These are phyloP conservation scores for Hebeloma cylindrosporum DNA, from an alignment of 768 basidiomycete species.

Conservation along the genomic window DNA sequence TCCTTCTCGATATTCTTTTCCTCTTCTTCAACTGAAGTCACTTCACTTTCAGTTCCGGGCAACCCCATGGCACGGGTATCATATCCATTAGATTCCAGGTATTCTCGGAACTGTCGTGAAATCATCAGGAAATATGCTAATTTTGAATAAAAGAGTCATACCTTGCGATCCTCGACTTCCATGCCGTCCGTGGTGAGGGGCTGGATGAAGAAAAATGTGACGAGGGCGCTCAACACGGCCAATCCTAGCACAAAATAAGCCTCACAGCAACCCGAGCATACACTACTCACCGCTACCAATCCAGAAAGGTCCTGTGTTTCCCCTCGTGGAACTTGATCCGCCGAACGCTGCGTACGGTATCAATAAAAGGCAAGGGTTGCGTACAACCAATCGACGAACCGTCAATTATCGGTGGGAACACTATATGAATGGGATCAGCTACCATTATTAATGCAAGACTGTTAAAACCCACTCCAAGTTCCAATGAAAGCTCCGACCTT, in stretches of 20 bases:
- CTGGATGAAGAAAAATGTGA: conserved; percentile 71
- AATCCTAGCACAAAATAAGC: conserved; percentile 41
- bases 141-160: conserved; percentile 28
- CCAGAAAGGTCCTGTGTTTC: conserved; percentile 88
- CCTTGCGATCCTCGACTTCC: conserved; percentile 68
- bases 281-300: conserved; percentile 57
- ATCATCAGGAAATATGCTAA: conserved; percentile 1
- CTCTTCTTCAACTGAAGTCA: conserved; percentile 23
- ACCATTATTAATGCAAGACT: conserved; percentile 1
- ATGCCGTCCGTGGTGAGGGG: conserved; percentile 80
- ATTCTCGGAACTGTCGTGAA: conserved; percentile 68
- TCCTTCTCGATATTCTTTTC: conserved; percentile 19
- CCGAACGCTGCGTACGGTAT: conserved; percentile 52
- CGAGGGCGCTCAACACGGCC: conserved; percentile 72
- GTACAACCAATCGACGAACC: conserved; percentile 34
- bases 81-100: conserved; percentile 76
- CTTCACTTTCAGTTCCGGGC: conserved; percentile 23
- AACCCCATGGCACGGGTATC: conserved; percentile 77
- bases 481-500: conserved; percentile 85
- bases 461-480: conserved; percentile 63
- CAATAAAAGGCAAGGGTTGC: not conserved
- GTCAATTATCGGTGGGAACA: conserved; percentile 65
- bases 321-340: conserved; percentile 47
- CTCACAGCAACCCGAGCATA: not conserved
- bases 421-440: conserved; percentile 31